Base-by-base conservation (phyloP, 179 eudicot genomes). In the Camellia oleifera region DNA sequence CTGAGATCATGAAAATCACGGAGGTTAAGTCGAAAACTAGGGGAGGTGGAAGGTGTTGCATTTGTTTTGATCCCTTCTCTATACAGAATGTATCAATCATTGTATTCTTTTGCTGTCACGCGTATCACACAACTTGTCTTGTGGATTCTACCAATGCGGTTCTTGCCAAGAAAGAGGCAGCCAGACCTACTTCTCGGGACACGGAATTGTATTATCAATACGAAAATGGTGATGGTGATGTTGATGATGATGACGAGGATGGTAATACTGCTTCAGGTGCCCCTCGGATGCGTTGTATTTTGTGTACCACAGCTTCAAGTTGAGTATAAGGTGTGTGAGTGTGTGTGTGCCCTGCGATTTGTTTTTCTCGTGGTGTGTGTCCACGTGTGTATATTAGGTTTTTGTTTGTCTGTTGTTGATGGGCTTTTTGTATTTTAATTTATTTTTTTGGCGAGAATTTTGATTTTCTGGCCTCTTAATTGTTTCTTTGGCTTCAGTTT, bases 61-160 rank as follows among this genome's bases (percentile, higher is more conserved):
- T 95, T 82, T 95, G 99, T 81, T 91, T 95, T 45, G 99, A 95
- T 81, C 97, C 97, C 5, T 88, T 95, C 70, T 81, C 95, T n/a
- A 90, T 93, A 81, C 99, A 89, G 80, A 87, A 87, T 78, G 95
- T 90, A 54, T 89, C 98, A 1, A 84, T 93, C 50, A 84, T 91
- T 10, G 87, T 85, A 56, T 95, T 95, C 95, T 95, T 91, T 82
- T 95, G 99, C 78, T 95, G 97, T 75, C 99, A 95, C 75, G 90
- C 95, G 10, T 95, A 93, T 80, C 99, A 95, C 86, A 67, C 84
- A 83, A 87, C 90, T 75, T 95, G 99, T 85, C 92, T 93, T 75
- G 80, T 75, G 82, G 98, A 95, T 66, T 95, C 99, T 0, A 85
- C 91, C 77, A 81, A 67, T 83, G 84, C 89, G 12, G 82, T 88